Conservation (phyloP, 1,139 yeast genomes). For the Debaryomyces sp. region DNA sequence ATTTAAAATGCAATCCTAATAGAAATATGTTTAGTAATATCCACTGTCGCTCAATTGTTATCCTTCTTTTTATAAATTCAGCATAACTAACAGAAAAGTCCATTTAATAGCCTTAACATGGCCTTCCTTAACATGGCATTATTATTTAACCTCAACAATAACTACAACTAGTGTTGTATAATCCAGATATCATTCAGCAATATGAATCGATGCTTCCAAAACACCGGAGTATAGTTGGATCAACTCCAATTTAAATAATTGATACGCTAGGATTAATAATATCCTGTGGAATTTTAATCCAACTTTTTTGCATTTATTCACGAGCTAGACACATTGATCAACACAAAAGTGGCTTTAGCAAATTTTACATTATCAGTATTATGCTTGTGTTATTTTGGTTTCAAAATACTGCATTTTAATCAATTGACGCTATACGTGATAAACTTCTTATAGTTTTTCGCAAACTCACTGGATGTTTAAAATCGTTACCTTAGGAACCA, state of each 20-base stretch:
- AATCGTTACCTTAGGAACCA: conserved; percentile 30
- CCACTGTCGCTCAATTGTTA: conserved; percentile 12
- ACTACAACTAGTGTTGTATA: conserved; percentile 13
- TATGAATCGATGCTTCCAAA: conserved; percentile 24
- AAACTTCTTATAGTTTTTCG: too few species aligned
- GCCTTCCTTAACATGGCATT: too few species aligned
- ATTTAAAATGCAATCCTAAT: conserved; percentile 8
- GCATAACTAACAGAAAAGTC: conserved; percentile 23
- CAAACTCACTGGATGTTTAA: too few species aligned
- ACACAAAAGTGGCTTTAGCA: conserved; percentile 21
- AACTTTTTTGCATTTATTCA: conserved; percentile 18
- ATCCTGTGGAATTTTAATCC: conserved; percentile 16
- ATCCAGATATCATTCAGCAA: conserved; percentile 14
- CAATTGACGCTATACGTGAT: too few species aligned
- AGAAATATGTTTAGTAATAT: conserved; percentile 10
- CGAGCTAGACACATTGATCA: conserved; percentile 27
- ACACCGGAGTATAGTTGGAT: conserved; percentile 16
- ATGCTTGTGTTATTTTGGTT: conserved; percentile 12
- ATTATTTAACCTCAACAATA: too few species aligned
- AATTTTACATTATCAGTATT: conserved; percentile 10
- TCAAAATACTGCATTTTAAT: conserved; percentile 4
- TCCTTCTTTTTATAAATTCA: conserved; percentile 19
- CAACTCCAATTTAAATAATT: conserved; percentile 12
- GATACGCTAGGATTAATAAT: conserved; percentile 20
- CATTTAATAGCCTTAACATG: conserved; percentile 12